Conservation (phyloP, 78 protist genomes). For the Polysphondylium violaceum region DNA sequence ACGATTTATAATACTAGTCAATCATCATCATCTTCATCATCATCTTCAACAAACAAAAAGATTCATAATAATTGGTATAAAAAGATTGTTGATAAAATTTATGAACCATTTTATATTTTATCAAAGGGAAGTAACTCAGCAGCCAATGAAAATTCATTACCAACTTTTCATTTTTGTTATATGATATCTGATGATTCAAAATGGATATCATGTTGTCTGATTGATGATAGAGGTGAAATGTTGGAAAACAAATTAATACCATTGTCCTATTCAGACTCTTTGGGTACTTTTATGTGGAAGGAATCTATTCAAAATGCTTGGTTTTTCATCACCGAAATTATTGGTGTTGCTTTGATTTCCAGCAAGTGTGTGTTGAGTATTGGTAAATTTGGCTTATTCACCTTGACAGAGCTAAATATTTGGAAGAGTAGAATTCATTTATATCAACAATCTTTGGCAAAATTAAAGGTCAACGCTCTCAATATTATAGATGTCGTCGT, state of each 20-base stretch:
- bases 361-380: neutral
- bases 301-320: constrained; percentile 50
- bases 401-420: constrained; percentile 11
- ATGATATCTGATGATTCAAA: constrained; percentile 35
- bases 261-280: neutral
- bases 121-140: neutral
- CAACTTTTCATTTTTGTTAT: constrained; percentile 38
- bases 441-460: neutral
- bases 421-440: neutral
- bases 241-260: constrained; percentile 47
- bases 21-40: neutral
- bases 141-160: neutral
- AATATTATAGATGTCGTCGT: constrained; percentile 42
- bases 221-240: constrained; percentile 65
- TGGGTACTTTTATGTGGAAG: constrained; percentile 6
- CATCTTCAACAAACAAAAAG: neutral
- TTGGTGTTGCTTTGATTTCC: constrained; percentile 1
- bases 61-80: constrained; percentile 19
- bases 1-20: constrained; percentile 1
- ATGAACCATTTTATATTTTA: constrained; percentile 62
- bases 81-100: constrained; percentile 41
- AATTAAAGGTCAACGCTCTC: neutral
- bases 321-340: constrained; percentile 26
- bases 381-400: constrained; percentile 57
- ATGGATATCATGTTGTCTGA: constrained; percentile 52